These are phyloP conservation scores for Ligustrum vulgare DNA, from an alignment of 257 asterid genomes.

Conservation along the genomic window DNA sequence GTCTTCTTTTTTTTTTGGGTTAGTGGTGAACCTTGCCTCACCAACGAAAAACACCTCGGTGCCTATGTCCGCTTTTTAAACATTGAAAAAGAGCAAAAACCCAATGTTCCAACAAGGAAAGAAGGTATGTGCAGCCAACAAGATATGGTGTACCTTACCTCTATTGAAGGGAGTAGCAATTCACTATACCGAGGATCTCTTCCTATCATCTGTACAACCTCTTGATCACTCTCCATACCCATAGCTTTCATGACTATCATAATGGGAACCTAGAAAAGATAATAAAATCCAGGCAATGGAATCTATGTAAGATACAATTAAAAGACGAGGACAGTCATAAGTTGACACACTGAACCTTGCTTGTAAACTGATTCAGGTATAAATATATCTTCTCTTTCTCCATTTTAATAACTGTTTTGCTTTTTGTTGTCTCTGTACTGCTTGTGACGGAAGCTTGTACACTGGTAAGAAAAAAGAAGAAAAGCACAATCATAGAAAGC, in stretches of 20 bases:
- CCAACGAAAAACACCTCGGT: too few relatives aligned
- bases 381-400: slow-evolving; percentile 88
- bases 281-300: slow-evolving; percentile 14
- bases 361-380: slow-evolving; percentile 57
- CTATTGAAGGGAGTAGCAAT: slow-evolving; percentile 85
- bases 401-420: slow-evolving; percentile 78
- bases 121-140: background rate
- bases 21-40: too few relatives aligned
- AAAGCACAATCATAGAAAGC: slow-evolving; percentile 15
- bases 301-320: slow-evolving; percentile 6
- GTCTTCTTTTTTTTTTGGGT: too few relatives aligned
- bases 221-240: slow-evolving; percentile 99
- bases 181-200: slow-evolving; percentile 92
- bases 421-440: slow-evolving; percentile 71
- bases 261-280: slow-evolving; percentile 73
- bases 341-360: slow-evolving; percentile 51
- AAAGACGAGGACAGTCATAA: slow-evolving; percentile 5
- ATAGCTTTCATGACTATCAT: slow-evolving; percentile 91
- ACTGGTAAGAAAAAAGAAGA: slow-evolving; percentile 40
- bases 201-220: slow-evolving; percentile 96
- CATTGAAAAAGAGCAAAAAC: background rate
- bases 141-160: slow-evolving; percentile 72
- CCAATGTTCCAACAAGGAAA: background rate
- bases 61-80: too few relatives aligned
- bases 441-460: slow-evolving; percentile 98